Evolutionary conservation across 192 early-diverging fungal species (phyloP).

Genomic region (Backusella westeae): DNA sequence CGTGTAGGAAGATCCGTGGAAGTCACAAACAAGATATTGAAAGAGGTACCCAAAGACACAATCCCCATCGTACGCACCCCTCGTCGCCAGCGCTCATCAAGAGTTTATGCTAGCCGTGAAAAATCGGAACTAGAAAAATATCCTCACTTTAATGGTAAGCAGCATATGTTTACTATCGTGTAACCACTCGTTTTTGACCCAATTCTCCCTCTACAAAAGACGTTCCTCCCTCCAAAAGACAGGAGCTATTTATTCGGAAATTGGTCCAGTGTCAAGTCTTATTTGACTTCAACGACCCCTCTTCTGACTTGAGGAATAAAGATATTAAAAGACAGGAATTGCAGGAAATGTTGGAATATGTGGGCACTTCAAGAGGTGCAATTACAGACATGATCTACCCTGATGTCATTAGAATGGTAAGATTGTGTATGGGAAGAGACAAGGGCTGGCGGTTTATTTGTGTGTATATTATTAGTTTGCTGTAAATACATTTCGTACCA

Average conservation of each 20-base stretch:
- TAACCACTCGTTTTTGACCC: neutral
- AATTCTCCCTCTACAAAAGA: slow-evolving; percentile 45
- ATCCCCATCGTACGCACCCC: slow-evolving; percentile 79
- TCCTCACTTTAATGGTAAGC: slow-evolving; percentile 69
- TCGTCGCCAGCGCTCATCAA: slow-evolving; percentile 79
- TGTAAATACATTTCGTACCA: slow-evolving; percentile 92
- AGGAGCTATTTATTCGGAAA: slow-evolving; percentile 89
- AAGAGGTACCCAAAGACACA: slow-evolving; percentile 60
- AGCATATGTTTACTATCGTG: neutral
- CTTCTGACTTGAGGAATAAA: slow-evolving; percentile 88
- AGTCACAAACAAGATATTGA: slow-evolving; percentile 44
- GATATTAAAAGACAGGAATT: slow-evolving; percentile 94
- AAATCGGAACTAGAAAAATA: slow-evolving; percentile 79
- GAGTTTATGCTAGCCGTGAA: slow-evolving; percentile 77
- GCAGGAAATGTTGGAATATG: slow-evolving; percentile 92
- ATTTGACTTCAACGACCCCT: slow-evolving; percentile 95
- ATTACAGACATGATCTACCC: slow-evolving; percentile 91
- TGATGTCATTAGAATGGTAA: slow-evolving; percentile 93
- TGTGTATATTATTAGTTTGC: slow-evolving; percentile 61
- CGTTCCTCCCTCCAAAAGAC: slow-evolving; percentile 76
- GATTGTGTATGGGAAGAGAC: neutral
- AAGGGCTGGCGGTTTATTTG: too few species aligned
- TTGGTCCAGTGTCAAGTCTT: slow-evolving; percentile 87
- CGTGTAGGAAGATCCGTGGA: slow-evolving; percentile 5
- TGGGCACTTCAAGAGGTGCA: slow-evolving; percentile 83